phyloP scores from a whole-genome alignment of 345 rosid species.

The Conringia planisiliqua region DNA sequence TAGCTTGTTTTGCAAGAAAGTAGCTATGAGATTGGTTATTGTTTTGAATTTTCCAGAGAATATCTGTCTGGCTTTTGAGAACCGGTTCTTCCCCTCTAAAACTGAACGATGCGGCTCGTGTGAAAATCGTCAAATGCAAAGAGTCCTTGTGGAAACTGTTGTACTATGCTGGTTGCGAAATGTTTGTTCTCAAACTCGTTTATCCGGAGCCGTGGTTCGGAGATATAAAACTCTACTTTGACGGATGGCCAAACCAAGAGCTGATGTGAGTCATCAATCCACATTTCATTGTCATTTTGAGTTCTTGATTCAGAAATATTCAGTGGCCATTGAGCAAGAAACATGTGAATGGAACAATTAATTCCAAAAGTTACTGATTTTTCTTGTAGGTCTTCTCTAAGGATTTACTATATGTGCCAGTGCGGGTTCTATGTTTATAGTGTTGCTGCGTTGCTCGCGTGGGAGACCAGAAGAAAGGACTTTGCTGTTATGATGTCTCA shows the following conservation, averaged over 20 bases:
- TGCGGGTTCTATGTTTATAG: slow-evolving; percentile 78
- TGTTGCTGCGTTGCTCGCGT: slow-evolving; percentile 67
- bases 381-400: slow-evolving; percentile 52
- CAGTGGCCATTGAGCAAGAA: no score
- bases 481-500: slow-evolving; percentile 92
- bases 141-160: slow-evolving; percentile 85
- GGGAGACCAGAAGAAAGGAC: slow-evolving; percentile 92
- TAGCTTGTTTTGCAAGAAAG: neutral
- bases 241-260: no score
- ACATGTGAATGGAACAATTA: neutral
- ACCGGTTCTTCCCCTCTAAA: slow-evolving; percentile 36
- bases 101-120: slow-evolving; percentile 42
- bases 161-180: slow-evolving; percentile 63
- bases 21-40: neutral
- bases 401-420: slow-evolving; percentile 79
- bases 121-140: slow-evolving; percentile 57
- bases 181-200: slow-evolving; percentile 39
- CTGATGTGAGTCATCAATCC: no score
- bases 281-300: no score
- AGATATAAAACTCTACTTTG: no score
- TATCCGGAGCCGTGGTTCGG: no score
- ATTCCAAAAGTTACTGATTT: no score
- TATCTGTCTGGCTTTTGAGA: slow-evolving; percentile 53
- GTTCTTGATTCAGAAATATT: no score
- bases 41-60: slow-evolving; percentile 38